Evolutionary conservation across 106 monocot genomes (phyloP).

Genomic region (Acorus gramineus): DNA sequence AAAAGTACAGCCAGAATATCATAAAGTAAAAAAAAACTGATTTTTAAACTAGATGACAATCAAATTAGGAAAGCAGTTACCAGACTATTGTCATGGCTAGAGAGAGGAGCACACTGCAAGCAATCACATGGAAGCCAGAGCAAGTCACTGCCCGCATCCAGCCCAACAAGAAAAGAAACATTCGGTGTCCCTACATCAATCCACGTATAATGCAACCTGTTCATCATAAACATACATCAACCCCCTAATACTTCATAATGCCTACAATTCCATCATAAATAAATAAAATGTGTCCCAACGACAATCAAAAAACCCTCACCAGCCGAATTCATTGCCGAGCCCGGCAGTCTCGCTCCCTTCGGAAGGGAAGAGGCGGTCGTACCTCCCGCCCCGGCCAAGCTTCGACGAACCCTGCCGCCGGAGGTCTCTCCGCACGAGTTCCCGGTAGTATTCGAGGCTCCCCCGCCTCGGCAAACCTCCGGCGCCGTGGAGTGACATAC

Average conservation of each 20-base stretch:
- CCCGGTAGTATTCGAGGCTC: slow-evolving; percentile 53
- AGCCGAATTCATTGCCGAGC: slow-evolving; percentile 82
- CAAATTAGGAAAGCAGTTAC: slow-evolving; percentile 19
- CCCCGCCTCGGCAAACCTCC: slow-evolving; percentile 26
- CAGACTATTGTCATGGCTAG: slow-evolving; percentile 55
- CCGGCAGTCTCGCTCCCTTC: slow-evolving; percentile 48
- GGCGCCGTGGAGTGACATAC: too few species aligned
- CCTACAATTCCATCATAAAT: too few species aligned
- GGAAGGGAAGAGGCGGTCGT: slow-evolving; percentile 41
- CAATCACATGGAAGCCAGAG: slow-evolving; percentile 97
- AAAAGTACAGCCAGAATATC: too few species aligned
- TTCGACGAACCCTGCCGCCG: slow-evolving; percentile 21
- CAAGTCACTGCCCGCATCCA: slow-evolving; percentile 93
- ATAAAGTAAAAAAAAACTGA: too few species aligned
- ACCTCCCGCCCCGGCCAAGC: slow-evolving; percentile 24
- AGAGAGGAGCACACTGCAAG: slow-evolving; percentile 69
- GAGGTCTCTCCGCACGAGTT: slow-evolving; percentile 50
- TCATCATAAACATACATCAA: neutral
- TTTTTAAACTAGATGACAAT: too few species aligned
- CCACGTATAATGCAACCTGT: slow-evolving; percentile 96
- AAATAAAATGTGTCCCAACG: neutral
- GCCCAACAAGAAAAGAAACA: slow-evolving; percentile 80
- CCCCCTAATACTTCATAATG: too few species aligned
- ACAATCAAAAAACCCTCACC: slow-evolving; percentile 25
- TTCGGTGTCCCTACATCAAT: slow-evolving; percentile 93